Evolutionary conservation across 768 basidiomycete species (phyloP).

Genomic region (Russula griseocarnosa): DNA sequence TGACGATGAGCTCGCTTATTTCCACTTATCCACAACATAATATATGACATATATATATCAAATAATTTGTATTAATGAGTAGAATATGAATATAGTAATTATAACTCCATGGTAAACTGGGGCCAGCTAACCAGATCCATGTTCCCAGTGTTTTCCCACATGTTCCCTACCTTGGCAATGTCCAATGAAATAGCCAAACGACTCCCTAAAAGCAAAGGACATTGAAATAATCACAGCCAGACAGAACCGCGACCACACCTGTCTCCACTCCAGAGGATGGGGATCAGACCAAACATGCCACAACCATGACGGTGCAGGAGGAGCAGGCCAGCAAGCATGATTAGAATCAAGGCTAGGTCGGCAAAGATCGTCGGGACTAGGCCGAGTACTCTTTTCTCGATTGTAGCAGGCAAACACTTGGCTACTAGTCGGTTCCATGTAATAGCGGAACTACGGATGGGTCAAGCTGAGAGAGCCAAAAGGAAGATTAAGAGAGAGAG

Average conservation of each 20-base stretch:
- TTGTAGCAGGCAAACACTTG: neutral
- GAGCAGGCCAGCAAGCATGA: neutral
- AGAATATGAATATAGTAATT: no score
- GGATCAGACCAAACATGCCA: neutral
- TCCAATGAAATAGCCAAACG: conserved; percentile 5
- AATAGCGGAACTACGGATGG: neutral
- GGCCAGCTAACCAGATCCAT: no score
- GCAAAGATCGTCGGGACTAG: neutral
- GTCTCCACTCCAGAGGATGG: conserved; percentile 1
- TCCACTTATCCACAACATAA: no score
- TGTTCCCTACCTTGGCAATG: no score
- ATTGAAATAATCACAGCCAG: neutral
- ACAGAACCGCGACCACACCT: neutral
- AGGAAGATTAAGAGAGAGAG: neutral
- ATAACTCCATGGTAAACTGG: no score
- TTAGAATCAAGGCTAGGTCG: neutral
- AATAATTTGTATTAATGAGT: no score
- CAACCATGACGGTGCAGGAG: neutral
- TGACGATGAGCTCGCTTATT: no score
- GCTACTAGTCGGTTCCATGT: neutral
- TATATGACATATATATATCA: no score
- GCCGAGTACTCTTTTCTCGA: neutral
- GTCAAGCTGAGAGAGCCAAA: neutral
- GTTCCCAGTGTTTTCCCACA: no score
- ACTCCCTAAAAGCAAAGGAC: neutral